These are phyloP conservation scores for Coffea eugenioides DNA, from an alignment of 257 asterid genomes.

Conservation along the genomic window DNA sequence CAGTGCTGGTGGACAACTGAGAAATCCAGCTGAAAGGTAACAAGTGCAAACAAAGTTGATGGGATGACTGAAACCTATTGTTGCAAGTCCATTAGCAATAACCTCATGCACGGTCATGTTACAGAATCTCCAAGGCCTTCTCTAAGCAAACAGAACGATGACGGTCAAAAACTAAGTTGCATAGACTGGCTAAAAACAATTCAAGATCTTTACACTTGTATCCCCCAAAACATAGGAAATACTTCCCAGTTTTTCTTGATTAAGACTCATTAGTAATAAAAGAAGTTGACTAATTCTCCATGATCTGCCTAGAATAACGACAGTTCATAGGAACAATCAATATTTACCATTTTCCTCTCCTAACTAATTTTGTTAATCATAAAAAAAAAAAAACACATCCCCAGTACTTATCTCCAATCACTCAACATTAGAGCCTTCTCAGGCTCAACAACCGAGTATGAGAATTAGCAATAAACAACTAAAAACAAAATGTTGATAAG, in stretches of 20 bases:
- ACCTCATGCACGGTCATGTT: background rate
- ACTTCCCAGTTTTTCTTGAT: background rate
- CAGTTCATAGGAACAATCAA: too few relatives aligned
- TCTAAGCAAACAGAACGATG: background rate
- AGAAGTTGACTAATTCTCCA: background rate
- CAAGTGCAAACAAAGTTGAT: background rate
- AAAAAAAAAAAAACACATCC: background rate
- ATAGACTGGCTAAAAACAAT: background rate
- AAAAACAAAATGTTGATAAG: background rate
- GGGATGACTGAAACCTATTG: background rate
- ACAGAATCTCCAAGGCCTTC: background rate
- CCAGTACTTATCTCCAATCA: background rate
- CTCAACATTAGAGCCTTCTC: background rate
- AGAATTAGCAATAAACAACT: background rate
- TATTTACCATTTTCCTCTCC: background rate
- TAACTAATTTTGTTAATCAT: background rate
- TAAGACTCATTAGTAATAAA: background rate
- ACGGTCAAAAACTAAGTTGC: background rate
- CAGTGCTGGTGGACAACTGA: background rate
- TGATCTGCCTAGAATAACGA: too few relatives aligned
- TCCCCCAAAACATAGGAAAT: background rate
- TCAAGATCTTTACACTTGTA: background rate
- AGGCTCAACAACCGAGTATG: background rate
- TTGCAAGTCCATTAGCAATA: background rate
- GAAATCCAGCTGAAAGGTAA: background rate